Evolutionary conservation across 2,329 filamentous ascomycete genomes (phyloP).

Genomic region (Lachnellula willkommii): DNA sequence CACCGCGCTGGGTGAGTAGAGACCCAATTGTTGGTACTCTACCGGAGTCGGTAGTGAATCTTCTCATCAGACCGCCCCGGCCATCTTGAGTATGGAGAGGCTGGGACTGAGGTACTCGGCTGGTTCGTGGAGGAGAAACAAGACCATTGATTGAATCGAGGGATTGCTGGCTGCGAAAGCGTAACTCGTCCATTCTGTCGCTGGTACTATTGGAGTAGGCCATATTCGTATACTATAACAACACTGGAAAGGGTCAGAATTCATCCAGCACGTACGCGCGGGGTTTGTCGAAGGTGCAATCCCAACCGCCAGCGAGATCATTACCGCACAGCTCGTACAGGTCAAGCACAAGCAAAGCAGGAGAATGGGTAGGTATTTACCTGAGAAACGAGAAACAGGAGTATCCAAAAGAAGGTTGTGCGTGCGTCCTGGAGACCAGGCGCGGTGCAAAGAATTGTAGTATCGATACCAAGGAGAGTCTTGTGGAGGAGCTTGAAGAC

Average conservation of each 20-base stretch:
- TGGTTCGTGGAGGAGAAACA: slow-evolving; percentile 67
- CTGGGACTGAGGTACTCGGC: slow-evolving; percentile 48
- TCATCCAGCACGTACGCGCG: slow-evolving; percentile 3
- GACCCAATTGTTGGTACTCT: slow-evolving; percentile 68
- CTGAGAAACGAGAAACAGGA: slow-evolving; percentile 2
- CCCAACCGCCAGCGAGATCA: background rate
- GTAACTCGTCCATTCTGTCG: slow-evolving; percentile 71
- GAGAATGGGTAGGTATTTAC: slow-evolving; percentile 1
- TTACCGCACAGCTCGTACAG: background rate
- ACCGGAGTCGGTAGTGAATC: slow-evolving; percentile 89
- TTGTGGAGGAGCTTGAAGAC: background rate
- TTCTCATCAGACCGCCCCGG: slow-evolving; percentile 74
- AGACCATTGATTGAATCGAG: slow-evolving; percentile 71
- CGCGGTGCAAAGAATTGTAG: slow-evolving; percentile 11
- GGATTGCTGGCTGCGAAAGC: slow-evolving; percentile 70
- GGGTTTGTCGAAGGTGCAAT: background rate
- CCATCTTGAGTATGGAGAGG: slow-evolving; percentile 58
- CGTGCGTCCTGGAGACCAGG: slow-evolving; percentile 17
- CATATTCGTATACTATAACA: slow-evolving; percentile 43
- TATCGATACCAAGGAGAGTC: slow-evolving; percentile 11
- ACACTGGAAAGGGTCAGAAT: slow-evolving; percentile 22
- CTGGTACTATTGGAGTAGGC: slow-evolving; percentile 58
- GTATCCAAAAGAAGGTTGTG: slow-evolving; percentile 13
- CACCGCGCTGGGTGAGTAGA: slow-evolving; percentile 26
- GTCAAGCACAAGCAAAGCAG: background rate